phyloP scores from a whole-genome alignment of 192 early-diverging fungal species.

The Entomortierella lignicola region DNA sequence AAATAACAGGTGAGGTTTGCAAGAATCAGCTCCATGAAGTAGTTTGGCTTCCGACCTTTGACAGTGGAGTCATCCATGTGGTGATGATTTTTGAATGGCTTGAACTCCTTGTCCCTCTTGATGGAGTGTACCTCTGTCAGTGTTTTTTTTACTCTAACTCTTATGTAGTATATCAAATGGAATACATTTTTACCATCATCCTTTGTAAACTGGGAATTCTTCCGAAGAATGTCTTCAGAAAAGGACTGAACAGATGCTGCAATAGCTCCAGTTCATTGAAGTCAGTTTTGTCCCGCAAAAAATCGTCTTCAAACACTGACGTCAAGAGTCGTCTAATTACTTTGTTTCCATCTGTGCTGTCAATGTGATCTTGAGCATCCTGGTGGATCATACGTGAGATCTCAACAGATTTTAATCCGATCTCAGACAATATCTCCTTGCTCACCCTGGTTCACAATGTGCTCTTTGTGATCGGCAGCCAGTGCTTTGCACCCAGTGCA shows the following conservation, averaged over 20 bases:
- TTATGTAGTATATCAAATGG: constrained; percentile 5
- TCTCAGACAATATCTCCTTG: constrained; percentile 19
- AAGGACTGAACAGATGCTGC: constrained; percentile 17
- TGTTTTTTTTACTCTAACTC: constrained; percentile 3
- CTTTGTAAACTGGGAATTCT: constrained; percentile 8
- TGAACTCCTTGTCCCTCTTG: constrained; percentile 13
- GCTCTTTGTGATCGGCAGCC: constrained; percentile 7
- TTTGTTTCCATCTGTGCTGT: constrained; percentile 15
- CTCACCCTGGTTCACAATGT: constrained; percentile 10
- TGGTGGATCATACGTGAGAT: constrained; percentile 9
- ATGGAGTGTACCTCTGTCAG: constrained; percentile 6
- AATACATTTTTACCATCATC: constrained; percentile 10
- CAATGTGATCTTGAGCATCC: constrained; percentile 10
- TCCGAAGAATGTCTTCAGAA: constrained; percentile 24
- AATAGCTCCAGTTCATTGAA: constrained; percentile 13
- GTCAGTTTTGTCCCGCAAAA: constrained; percentile 9
- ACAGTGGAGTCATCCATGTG: constrained; percentile 6
- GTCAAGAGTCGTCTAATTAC: constrained; percentile 18
- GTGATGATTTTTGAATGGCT: constrained; percentile 3
- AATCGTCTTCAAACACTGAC: constrained; percentile 24
- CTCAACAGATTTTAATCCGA: constrained; percentile 20
- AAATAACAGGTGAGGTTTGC: constrained; percentile 6
- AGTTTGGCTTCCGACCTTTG: constrained; percentile 12
- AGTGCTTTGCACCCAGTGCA: constrained; percentile 14
- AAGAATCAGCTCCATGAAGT: constrained; percentile 9